Evolutionary conservation across 805 yeast genomes (phyloP).

Genomic region (Blastobotrys peoriensis): DNA sequence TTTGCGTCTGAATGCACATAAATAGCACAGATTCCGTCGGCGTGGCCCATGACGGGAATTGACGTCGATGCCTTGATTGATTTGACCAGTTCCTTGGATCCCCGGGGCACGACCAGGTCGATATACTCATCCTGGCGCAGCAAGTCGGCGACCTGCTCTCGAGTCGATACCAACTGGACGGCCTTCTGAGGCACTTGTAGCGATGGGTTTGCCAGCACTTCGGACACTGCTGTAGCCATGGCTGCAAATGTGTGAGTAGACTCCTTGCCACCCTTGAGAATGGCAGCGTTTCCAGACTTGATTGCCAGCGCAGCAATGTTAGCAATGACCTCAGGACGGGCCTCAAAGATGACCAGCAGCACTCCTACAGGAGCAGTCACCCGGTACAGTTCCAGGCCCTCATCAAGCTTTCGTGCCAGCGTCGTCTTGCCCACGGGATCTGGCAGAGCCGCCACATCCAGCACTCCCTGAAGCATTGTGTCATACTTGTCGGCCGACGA

Average conservation of each 20-base stretch:
- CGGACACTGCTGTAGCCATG: constrained; percentile 66
- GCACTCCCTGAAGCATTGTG: constrained; percentile 87
- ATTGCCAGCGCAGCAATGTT: constrained; percentile 93
- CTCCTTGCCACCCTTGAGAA: constrained; percentile 96
- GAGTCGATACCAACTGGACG: constrained; percentile 78
- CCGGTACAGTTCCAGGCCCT: constrained; percentile 75
- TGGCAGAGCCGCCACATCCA: constrained; percentile 80
- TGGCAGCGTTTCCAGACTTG: constrained; percentile 95
- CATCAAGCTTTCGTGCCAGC: constrained; percentile 79
- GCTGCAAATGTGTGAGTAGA: constrained; percentile 76
- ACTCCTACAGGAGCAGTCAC: constrained; percentile 95
- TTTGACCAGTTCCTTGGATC: constrained; percentile 88
- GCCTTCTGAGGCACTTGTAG: constrained; percentile 78
- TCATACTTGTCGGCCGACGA: constrained; percentile 81
- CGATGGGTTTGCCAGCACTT: constrained; percentile 40
- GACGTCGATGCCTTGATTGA: constrained; percentile 81
- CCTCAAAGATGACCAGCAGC: constrained; percentile 83
- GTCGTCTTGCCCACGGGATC: constrained; percentile 93
- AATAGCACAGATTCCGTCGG: constrained; percentile 94
- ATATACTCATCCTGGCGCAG: constrained; percentile 81
- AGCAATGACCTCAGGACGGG: constrained; percentile 98
- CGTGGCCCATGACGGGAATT: constrained; percentile 97
- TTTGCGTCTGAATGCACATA: constrained; percentile 77
- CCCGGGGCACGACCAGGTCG: constrained; percentile 95
- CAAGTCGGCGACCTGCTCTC: constrained; percentile 84